Evolutionary conservation across 768 basidiomycete genomes (phyloP), one percentile per base, ranked within the genome.

Genomic region (Hortiboletus campestris): DNA sequence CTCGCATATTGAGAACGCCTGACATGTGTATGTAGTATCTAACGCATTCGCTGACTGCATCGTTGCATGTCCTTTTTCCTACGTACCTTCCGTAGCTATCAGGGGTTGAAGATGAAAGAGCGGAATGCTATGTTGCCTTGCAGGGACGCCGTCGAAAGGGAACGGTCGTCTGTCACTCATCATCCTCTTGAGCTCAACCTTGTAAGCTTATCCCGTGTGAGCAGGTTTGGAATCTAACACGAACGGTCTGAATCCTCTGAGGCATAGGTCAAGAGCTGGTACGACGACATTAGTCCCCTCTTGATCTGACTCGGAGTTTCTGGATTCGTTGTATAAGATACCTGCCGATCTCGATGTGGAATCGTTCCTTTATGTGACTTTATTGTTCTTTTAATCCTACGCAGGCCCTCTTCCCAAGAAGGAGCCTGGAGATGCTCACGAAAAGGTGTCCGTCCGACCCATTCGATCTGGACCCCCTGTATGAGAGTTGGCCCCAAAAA

Each of bases 1-100:
- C 48, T 54, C 53, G 49, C 36, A 46, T 41, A 53, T 56, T 36
- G 51, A 51, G 57, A 58, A 60, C 22, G 46, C 39, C 53, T 47
- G 49, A 58, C 39, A 41, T 57, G 54, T 65, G 56, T 66, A 58
- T 65, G 64, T 65, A 64, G 60, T 46, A 56, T 60, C 50, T 61
- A 56, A 58, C 54, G 31, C 56, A 54, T 45, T 43, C 48, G 46
- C 49, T 40, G 35, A 49, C 54, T 38, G 35, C 62, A 55, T 57
- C 22, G 35, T 35, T 52, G 39, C 46, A 46, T 47, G 43, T 49
- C 56, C 16, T 55, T 53, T 49, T 34, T 46, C 39, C 44, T 61
- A 55, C 44, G 59, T 64, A 58, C 46, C 39, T 47, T 48, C 10
- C 22, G 28, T 50, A 53, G 55, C 20, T 57, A 48, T 65, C 36